A percentile compares a stretch with the other conserved stretches of the same genome.
Conservation (phyloP, 306 rosid species). For the Cucumis sativus region Cucumber_9930_V3 NC_026657.2:27893001-27893500, state of each 20-base stretch:
- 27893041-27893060: no score
- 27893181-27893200: no score
- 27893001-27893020: no score
- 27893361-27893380: slow-evolving; percentile 64
- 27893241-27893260: no score
- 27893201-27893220: no score
- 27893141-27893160: background rate
- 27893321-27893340: background rate
- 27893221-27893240: no score
- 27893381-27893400: slow-evolving; percentile 64
- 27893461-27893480: slow-evolving; percentile 9
- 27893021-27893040: no score
- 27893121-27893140: background rate
- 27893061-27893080: no score
- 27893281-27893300: background rate
- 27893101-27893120: no score
- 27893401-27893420: slow-evolving; percentile 38
- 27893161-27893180: no score
- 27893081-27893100: no score
- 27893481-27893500: slow-evolving; percentile 32
- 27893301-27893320: background rate
- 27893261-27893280: background rate
- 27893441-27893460: slow-evolving; percentile 12
- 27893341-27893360: slow-evolving; percentile 63
- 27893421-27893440: slow-evolving; percentile 12